phyloP scores from a whole-genome alignment of 139 green algal species.

The Mesotaenium endlicherianum region DNA sequence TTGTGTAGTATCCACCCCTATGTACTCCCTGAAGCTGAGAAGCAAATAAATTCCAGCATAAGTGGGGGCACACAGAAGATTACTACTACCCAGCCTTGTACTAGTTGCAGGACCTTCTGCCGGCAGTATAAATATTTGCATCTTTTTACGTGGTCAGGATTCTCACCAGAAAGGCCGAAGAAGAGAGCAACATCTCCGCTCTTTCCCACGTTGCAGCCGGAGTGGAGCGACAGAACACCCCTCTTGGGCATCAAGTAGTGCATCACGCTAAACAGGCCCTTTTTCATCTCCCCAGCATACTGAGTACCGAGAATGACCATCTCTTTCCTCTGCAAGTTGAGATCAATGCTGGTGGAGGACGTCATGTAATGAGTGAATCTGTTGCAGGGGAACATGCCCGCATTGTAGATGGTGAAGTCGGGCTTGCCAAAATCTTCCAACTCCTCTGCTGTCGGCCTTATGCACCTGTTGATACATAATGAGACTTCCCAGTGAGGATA shows the following conservation, averaged over 20 bases:
- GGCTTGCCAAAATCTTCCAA: slow-evolving; percentile 72
- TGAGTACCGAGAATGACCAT: slow-evolving; percentile 79
- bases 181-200: slow-evolving; percentile 59
- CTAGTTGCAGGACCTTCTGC: too few species aligned
- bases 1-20: too few species aligned
- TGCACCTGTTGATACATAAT: slow-evolving; percentile 52
- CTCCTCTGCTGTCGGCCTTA: slow-evolving; percentile 73
- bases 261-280: slow-evolving; percentile 82
- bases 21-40: too few species aligned
- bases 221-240: slow-evolving; percentile 81
- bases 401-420: slow-evolving; percentile 96
- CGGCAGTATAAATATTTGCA: too few species aligned
- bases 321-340: slow-evolving; percentile 71
- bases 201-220: slow-evolving; percentile 68
- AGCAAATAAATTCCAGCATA: too few species aligned
- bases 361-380: slow-evolving; percentile 85
- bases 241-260: slow-evolving; percentile 88
- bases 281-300: slow-evolving; percentile 92
- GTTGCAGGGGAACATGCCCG: slow-evolving; percentile 82
- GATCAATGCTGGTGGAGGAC: slow-evolving; percentile 78
- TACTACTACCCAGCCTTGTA: too few species aligned
- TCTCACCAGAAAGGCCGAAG: slow-evolving; percentile 50
- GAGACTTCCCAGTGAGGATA: not conserved
- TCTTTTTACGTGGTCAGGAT: too few species aligned
- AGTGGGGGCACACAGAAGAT: too few species aligned